Evolutionary conservation across 257 asterid genomes (phyloP).

Genomic region (Henckelia pumila): DNA sequence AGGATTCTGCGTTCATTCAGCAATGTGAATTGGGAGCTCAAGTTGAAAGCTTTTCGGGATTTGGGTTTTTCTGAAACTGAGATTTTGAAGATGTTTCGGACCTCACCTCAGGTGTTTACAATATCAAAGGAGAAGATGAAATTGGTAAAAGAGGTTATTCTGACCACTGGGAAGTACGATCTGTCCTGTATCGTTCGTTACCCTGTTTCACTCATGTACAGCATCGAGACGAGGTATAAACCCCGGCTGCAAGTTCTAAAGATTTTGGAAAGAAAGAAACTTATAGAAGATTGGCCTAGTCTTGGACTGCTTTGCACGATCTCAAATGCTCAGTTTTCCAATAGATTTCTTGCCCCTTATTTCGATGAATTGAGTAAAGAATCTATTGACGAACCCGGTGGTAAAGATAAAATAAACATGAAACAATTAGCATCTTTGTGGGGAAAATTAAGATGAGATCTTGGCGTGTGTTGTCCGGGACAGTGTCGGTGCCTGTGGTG

Average conservation of each 20-base stretch:
- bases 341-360: conserved; percentile 32
- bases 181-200: conserved; percentile 19
- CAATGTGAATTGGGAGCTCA: conserved; percentile 30
- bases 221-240: conserved; percentile 35
- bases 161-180: conserved; percentile 31
- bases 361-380: conserved; percentile 22
- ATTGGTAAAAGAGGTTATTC: conserved; percentile 26
- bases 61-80: conserved; percentile 39
- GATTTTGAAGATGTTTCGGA: conserved; percentile 23
- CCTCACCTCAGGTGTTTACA: conserved; percentile 25
- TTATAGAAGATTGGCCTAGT: conserved; percentile 29
- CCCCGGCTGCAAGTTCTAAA: conserved; percentile 36
- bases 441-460: not conserved
- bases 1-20: conserved; percentile 27
- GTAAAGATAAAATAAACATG: not conserved
- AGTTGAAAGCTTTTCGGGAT: conserved; percentile 32
- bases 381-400: not conserved
- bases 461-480: not conserved
- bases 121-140: conserved; percentile 31
- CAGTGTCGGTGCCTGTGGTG: not conserved
- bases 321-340: conserved; percentile 17
- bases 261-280: conserved; percentile 29
- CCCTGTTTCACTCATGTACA: conserved; percentile 29
- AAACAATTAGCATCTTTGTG: not conserved
- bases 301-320: conserved; percentile 7